These are phyloP conservation scores for Mycoemilia scoparia DNA, from an alignment of 192 early-diverging fungal species.

Conservation along the genomic window DNA sequence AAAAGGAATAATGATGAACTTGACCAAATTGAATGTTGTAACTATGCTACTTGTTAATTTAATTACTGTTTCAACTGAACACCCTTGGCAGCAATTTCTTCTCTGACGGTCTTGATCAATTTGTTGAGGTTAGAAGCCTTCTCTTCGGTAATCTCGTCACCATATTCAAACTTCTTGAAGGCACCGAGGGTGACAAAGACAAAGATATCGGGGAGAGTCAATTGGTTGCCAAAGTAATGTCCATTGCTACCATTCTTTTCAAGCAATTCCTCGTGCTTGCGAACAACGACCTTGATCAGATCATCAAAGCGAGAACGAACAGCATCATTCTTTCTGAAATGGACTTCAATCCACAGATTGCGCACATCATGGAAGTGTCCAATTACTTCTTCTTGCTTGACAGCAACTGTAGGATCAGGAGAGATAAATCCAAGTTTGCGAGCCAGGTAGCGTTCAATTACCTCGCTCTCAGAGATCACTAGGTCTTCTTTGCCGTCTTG, in stretches of 20 bases:
- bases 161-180: no score
- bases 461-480: conserved; percentile 15
- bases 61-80: no score
- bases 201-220: conserved; percentile 21
- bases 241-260: conserved; percentile 31
- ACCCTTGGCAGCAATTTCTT: no score
- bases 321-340: not conserved
- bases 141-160: no score
- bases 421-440: conserved; percentile 23
- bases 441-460: conserved; percentile 34
- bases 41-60: no score
- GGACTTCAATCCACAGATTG: not conserved
- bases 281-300: conserved; percentile 7
- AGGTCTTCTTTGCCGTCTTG: conserved; percentile 6
- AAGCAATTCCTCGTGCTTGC: conserved; percentile 13
- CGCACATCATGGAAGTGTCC: conserved; percentile 5
- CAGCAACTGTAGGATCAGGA: conserved; percentile 8
- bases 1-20: no score
- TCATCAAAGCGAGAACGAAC: conserved; percentile 1
- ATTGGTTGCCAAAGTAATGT: conserved; percentile 15
- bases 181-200: no score
- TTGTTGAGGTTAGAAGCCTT: no score
- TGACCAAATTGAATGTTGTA: no score
- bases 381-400: conserved; percentile 13
- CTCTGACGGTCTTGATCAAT: no score